phyloP scores from a whole-genome alignment of 371 early-diverging fungal species.

The Syncephalastrum racemosum region DNA sequence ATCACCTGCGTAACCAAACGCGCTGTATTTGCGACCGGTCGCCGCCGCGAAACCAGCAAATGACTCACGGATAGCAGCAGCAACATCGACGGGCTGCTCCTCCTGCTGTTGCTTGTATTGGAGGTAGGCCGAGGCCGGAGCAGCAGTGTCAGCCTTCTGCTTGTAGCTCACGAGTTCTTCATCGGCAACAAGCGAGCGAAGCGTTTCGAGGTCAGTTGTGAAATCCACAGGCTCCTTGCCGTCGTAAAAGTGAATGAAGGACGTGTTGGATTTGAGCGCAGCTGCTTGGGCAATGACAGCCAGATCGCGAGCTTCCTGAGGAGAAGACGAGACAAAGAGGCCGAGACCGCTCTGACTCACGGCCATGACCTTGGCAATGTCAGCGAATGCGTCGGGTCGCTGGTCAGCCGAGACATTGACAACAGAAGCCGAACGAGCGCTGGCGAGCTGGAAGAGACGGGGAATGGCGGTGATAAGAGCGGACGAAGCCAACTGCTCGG shows the following conservation, averaged over 20 bases:
- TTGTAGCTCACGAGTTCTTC: constrained; percentile 35
- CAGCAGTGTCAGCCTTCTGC: constrained; percentile 1
- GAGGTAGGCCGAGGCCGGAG: constrained; percentile 32
- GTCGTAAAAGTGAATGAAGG: constrained; percentile 63
- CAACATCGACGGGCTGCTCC: constrained; percentile 23
- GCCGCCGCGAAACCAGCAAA: constrained; percentile 41
- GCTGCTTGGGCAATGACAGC: constrained; percentile 65
- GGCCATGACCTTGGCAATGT: constrained; percentile 69
- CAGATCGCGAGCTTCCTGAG: constrained; percentile 74
- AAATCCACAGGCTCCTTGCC: constrained; percentile 17
- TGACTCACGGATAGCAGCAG: constrained; percentile 29
- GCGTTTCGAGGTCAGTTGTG: constrained; percentile 7
- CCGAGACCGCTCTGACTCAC: constrained; percentile 78
- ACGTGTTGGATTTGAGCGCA: constrained; percentile 57
- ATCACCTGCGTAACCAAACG: constrained; percentile 56
- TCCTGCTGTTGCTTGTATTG: constrained; percentile 32
- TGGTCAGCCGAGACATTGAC: constrained; percentile 54
- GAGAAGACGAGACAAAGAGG: constrained; percentile 66
- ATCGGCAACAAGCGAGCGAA: constrained; percentile 27
- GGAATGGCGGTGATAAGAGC: constrained; percentile 64
- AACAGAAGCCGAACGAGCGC: constrained; percentile 49
- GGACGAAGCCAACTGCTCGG: constrained; percentile 55
- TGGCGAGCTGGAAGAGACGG: constrained; percentile 60
- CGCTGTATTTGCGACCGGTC: constrained; percentile 48
- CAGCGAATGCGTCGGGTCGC: constrained; percentile 34